Conservation (phyloP, 148 eudicot species). For the Bassia scoparia region DNA sequence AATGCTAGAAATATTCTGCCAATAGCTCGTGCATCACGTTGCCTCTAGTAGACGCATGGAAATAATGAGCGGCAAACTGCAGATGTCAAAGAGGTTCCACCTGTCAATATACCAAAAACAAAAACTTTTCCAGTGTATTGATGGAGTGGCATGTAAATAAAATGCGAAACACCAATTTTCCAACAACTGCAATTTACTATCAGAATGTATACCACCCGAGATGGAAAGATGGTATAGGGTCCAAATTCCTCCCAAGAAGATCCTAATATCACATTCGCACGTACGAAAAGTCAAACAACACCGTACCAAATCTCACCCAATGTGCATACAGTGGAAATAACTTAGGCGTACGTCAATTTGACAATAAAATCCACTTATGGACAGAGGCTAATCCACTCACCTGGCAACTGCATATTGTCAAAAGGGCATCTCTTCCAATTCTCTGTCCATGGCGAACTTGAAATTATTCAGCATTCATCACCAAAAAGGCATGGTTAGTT, state of each 20-base stretch:
- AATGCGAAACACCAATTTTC: no score
- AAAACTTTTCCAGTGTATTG: conserved; percentile 1
- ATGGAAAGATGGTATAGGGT: not conserved
- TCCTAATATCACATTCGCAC: not conserved
- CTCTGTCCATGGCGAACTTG: conserved; percentile 75
- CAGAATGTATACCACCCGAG: not conserved
- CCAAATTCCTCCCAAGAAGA: not conserved
- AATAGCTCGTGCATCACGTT: conserved; percentile 93
- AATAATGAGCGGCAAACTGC: conserved; percentile 99
- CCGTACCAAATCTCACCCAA: not conserved
- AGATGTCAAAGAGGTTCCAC: conserved; percentile 21
- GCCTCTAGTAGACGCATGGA: conserved; percentile 99
- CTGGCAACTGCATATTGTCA: conserved; percentile 96
- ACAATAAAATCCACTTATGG: not conserved
- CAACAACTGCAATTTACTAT: not conserved
- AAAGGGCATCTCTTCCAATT: conserved; percentile 78
- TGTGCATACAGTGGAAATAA: not conserved
- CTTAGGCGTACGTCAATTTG: not conserved
- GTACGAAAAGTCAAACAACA: not conserved
- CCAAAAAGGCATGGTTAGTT: conserved; percentile 15
- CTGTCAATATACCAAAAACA: conserved; percentile 1
- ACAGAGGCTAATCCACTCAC: no score
- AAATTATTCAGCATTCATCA: conserved; percentile 21
- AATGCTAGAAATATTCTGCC: conserved; percentile 93
- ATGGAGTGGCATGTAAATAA: no score